Conservation (phyloP, 2,329 filamentous ascomycete species). For the Chaetomiaceae sp. region DNA sequence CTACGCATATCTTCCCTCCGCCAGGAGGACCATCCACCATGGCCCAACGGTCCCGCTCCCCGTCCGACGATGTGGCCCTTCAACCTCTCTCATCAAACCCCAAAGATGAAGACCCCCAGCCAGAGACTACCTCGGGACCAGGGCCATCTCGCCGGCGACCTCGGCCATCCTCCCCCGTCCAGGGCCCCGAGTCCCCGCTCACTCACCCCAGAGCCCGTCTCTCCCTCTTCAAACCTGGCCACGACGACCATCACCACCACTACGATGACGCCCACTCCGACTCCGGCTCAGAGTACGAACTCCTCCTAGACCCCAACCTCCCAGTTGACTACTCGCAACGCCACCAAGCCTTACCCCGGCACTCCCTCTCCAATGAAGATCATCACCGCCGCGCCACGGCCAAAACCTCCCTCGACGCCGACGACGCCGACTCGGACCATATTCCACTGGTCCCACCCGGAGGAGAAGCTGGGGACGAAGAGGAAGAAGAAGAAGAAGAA, state of each 20-base stretch:
- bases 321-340: conserved; percentile 41
- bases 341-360: conserved; percentile 19
- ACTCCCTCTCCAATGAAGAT: conserved; percentile 27
- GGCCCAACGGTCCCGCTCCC: conserved; percentile 30
- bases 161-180: conserved; percentile 11
- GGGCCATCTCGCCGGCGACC: conserved; percentile 12
- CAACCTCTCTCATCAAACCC: conserved; percentile 30
- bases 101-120: conserved; percentile 27
- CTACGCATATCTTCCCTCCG: neutral
- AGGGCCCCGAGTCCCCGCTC: conserved; percentile 29
- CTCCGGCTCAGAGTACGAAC: conserved; percentile 49
- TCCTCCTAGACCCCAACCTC: conserved; percentile 52
- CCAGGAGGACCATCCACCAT: conserved; percentile 27
- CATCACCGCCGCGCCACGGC: conserved; percentile 7
- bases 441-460: neutral
- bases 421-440: conserved; percentile 8
- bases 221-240: conserved; percentile 37
- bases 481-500: conserved; percentile 14
- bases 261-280: conserved; percentile 41
- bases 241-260: conserved; percentile 36
- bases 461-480: conserved; percentile 29
- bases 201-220: conserved; percentile 30
- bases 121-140: conserved; percentile 18
- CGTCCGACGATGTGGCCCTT: conserved; percentile 20
- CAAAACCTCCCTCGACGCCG: conserved; percentile 14